Conservation (phyloP, 2,329 filamentous ascomycete genomes). For the Colletotrichum sp. region DNA sequence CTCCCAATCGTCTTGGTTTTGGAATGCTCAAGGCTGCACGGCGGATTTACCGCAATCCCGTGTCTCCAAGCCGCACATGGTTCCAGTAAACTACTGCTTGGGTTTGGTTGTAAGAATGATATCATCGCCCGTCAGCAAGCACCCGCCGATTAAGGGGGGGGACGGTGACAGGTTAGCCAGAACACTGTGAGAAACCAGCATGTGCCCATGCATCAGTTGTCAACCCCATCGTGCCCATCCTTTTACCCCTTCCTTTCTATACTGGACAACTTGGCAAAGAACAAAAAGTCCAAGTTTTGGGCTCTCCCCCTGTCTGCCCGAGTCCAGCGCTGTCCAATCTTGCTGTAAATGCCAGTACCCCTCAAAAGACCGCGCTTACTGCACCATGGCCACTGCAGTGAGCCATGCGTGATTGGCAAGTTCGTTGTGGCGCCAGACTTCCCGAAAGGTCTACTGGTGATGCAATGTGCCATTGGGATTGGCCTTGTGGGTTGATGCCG, state of each 20-base stretch:
- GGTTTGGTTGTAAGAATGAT: background rate
- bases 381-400: background rate
- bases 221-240: background rate
- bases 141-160: background rate
- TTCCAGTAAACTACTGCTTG: background rate
- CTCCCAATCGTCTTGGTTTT: background rate
- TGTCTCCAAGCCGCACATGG: background rate
- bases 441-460: background rate
- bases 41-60: background rate
- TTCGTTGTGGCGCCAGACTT: background rate
- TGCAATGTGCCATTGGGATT: background rate
- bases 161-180: background rate
- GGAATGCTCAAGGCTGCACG: background rate
- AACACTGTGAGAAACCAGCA: background rate
- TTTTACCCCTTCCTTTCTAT: background rate
- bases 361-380: background rate
- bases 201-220: background rate
- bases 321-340: background rate
- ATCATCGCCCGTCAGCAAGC: background rate
- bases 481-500: background rate
- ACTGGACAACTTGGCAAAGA: background rate
- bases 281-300: background rate
- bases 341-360: background rate
- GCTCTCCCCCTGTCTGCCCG: background rate
- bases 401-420: background rate